These are phyloP conservation scores for Phaeosphaeria sp. DNA, from an alignment of 2,329 filamentous ascomycete genomes.

Conservation along the genomic window DNA sequence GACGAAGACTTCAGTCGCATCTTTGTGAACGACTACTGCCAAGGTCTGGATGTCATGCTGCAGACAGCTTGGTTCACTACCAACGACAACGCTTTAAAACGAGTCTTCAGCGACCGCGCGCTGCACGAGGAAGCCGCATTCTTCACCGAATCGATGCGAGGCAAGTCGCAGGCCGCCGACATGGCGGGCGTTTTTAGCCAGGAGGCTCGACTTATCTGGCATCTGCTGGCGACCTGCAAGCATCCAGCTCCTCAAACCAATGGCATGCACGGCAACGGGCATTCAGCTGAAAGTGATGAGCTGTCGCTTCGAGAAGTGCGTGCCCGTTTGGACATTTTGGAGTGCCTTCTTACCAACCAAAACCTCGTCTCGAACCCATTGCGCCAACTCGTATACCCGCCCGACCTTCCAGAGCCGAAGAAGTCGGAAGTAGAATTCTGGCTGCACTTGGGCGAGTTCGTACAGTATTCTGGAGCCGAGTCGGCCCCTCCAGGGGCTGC, in stretches of 20 bases:
- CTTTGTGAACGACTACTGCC: constrained; percentile 44
- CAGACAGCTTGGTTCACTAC: constrained; percentile 83
- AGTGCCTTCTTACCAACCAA: constrained; percentile 77
- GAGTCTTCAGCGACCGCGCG: constrained; percentile 59
- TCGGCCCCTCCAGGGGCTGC: constrained; percentile 64
- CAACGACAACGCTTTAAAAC: constrained; percentile 55
- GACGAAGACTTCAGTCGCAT: constrained; percentile 44
- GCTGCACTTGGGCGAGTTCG: constrained; percentile 76
- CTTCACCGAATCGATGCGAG: constrained; percentile 44
- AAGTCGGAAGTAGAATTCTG: constrained; percentile 77
- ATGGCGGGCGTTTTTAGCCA: constrained; percentile 57
- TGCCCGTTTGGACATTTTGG: constrained; percentile 76
- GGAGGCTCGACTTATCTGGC: constrained; percentile 68
- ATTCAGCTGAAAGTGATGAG: constrained; percentile 56
- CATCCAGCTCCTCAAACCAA: constrained; percentile 43
- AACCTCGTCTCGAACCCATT: constrained; percentile 67
- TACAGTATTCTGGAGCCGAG: constrained; percentile 69
- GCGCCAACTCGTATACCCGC: constrained; percentile 57
- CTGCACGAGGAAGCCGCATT: constrained; percentile 45
- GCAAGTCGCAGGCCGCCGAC: constrained; percentile 28
- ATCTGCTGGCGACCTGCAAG: constrained; percentile 62
- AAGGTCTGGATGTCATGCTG: constrained; percentile 44
- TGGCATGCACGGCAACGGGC: constrained; percentile 49
- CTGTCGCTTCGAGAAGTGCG: constrained; percentile 67
- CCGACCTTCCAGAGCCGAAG: constrained; percentile 47